Evolutionary conservation across 176 grass and related monocot genomes (phyloP), one percentile per base, ranked within the genome.

Genomic region (Rhynchospora breviuscula): DNA sequence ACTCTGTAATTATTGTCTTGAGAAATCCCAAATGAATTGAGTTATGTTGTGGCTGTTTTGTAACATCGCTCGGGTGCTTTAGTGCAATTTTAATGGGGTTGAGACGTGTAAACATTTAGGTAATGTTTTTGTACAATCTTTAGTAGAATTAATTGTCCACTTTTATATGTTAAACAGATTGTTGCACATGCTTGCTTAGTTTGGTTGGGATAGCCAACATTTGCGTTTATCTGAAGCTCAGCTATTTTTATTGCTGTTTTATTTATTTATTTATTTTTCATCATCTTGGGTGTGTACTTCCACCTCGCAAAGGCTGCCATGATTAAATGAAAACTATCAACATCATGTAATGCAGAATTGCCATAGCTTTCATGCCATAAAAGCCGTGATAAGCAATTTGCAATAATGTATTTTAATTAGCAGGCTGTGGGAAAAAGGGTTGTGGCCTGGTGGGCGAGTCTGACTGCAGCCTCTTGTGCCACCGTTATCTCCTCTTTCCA

Each of bases 1-100:
- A 95, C 79, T 98, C 93, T 14, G 91, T 98, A 85, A 95, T 98
- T 74, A 95, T 95, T 31, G 93, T 98, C 31, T 91, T 93, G 8
- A 91, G 96, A 84, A 98, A 98, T 82, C 96, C 93, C 0, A 95
- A 98, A 8, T 98, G 89, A 59, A 68, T 29, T 5, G 3, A 78
- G 49, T 33, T 66, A 29, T 57, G 51, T 57, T 54, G 6, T 78
- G 48, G 11, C 13, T 57, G 23, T 7, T 57, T 19, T 10, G 6
- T 8, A 25, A 53, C 35, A 45, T 75, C 53, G 19, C 47, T 75
- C 5, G 1, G 51, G 51, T 57, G 14, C 73, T 18, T 56, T 56
- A 57, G 51, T 6, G 73, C 25, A 78, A 57, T 10, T 57, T 78
- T 78, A 31, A 10, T 54, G 1, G 1, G 14, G 51, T 78, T 78